Base-by-base conservation (phyloP, 495 filamentous ascomycete genomes). In the Penicillium parvum region DNA sequence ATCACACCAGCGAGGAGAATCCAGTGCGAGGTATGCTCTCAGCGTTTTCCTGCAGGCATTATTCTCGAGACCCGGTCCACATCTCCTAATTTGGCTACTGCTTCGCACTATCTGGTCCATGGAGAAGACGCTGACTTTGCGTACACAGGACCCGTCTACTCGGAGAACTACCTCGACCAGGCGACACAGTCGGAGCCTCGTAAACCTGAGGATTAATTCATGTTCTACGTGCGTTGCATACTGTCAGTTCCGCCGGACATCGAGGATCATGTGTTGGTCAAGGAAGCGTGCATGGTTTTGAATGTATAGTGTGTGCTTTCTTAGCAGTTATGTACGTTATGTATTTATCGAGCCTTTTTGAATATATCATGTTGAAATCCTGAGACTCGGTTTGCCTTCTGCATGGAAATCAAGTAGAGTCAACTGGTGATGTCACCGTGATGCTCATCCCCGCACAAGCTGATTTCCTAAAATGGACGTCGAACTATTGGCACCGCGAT, bases 391-490 rank as follows among this genome's bases (percentile, higher is more conserved):
- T n/a, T n/a, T n/a, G 27, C 14, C 3, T 37, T 4, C 8, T 38
- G 7, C 27, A 25, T 12, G 9, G 21, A 38, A 37, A 37, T 37
- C 15, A 29, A 15, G 27, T 15, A 4, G 6, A 16, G 14, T 21
- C 7, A 30, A 32, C 23, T 28, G 33, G 46, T 57, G 53, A 57
- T 53, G 49, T 57, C 53, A 57, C 27, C 11, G 27, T 57, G 50
- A 57, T 50, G 32, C 27, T 39, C 7, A 26, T 28, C 20, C 49
- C 40, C 45, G 18, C 35, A 43, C n/a, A 27, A 20, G 3, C 18
- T 27, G 27, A 26, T 39, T 27, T 27, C 7, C 20, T 16, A 8
- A 20, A 7, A 38, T 27, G 2, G 8, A 26, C 14, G 12, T 8
- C 28, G n/a, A n/a, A n/a, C n/a, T n/a, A n/a, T n/a, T n/a, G n/a